These are phyloP conservation scores for Fusarium tricinctum DNA, from an alignment of 2,329 filamentous ascomycete genomes.

Conservation along the genomic window DNA sequence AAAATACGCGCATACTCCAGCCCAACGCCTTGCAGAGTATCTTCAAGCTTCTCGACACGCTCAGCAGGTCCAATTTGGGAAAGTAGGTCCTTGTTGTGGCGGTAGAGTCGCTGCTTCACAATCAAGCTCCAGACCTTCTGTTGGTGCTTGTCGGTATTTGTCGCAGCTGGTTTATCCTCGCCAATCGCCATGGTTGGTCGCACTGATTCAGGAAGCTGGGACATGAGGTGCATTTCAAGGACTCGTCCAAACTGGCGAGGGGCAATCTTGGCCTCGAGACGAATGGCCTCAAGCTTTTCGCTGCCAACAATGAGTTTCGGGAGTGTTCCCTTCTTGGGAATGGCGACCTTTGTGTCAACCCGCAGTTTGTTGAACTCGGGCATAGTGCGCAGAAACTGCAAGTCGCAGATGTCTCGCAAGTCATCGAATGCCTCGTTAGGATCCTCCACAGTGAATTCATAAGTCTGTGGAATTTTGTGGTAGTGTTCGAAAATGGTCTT, in stretches of 20 bases:
- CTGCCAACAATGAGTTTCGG: constrained; percentile 71
- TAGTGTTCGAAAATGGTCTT: constrained; percentile 80
- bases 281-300: constrained; percentile 68
- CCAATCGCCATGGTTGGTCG: constrained; percentile 65
- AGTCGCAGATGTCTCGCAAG: constrained; percentile 80
- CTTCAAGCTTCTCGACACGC: constrained; percentile 78
- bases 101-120: constrained; percentile 82
- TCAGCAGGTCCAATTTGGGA: constrained; percentile 77
- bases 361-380: constrained; percentile 70
- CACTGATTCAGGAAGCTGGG: constrained; percentile 68
- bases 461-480: constrained; percentile 74
- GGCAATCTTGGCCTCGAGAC: constrained; percentile 76
- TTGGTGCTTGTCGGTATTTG: constrained; percentile 70
- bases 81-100: constrained; percentile 79
- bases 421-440: constrained; percentile 90
- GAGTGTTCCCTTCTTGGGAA: constrained; percentile 63
- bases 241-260: constrained; percentile 81
- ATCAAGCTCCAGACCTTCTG: constrained; percentile 81
- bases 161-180: constrained; percentile 60
- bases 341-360: constrained; percentile 65
- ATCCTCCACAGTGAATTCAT: constrained; percentile 93
- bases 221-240: constrained; percentile 81
- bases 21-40: constrained; percentile 76
- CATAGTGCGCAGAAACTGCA: constrained; percentile 72
- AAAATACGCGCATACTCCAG: constrained; percentile 80